A percentile compares a stretch with the other conserved stretches of the same genome.
phyloP scores from a whole-genome alignment of 768 basidiomycete genomes.

The Pleurotus cornucopiae region DNA sequence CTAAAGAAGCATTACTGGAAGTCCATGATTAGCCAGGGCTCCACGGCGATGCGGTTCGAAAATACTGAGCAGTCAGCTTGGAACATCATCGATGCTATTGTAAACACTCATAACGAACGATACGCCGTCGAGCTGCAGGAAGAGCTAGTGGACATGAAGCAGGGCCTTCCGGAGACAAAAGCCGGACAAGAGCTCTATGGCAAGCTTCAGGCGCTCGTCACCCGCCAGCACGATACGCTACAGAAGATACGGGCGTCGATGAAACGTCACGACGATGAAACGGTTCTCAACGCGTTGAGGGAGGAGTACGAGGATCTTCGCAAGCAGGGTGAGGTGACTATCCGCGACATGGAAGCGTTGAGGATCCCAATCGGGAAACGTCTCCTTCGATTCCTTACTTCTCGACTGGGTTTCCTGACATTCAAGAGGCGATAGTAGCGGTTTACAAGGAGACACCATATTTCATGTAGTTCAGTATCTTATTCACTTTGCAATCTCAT shows the following conservation, averaged over 20 bases:
- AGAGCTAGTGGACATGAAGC: slow-evolving; percentile 15
- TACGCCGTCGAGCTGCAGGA: slow-evolving; percentile 13
- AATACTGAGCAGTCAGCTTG: slow-evolving; percentile 11
- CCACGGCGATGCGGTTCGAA: slow-evolving; percentile 1
- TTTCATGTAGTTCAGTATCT: too few relatives aligned
- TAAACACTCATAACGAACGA: neutral
- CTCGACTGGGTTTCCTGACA: neutral
- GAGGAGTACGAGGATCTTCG: slow-evolving; percentile 11
- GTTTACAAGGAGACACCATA: too few relatives aligned
- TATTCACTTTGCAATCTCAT: too few relatives aligned
- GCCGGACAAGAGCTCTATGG: slow-evolving; percentile 12
- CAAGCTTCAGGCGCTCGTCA: slow-evolving; percentile 12
- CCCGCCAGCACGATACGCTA: slow-evolving; percentile 11
- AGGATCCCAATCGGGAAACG: slow-evolving; percentile 9
- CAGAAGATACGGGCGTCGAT: slow-evolving; percentile 7
- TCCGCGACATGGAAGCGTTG: slow-evolving; percentile 6
- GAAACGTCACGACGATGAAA: slow-evolving; percentile 7
- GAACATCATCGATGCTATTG: slow-evolving; percentile 5
- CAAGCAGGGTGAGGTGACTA: slow-evolving; percentile 3
- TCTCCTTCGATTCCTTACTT: slow-evolving; percentile 2
- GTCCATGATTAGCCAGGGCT: neutral
- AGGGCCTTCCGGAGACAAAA: slow-evolving; percentile 12
- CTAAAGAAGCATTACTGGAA: slow-evolving; percentile 8
- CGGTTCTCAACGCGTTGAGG: slow-evolving; percentile 2
- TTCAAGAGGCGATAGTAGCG: too few relatives aligned